Evolutionary conservation across 1,284 basidiomycete species (phyloP), one percentile per base, ranked within the genome.

Genomic region (Heliocybe sulcata): DNA sequence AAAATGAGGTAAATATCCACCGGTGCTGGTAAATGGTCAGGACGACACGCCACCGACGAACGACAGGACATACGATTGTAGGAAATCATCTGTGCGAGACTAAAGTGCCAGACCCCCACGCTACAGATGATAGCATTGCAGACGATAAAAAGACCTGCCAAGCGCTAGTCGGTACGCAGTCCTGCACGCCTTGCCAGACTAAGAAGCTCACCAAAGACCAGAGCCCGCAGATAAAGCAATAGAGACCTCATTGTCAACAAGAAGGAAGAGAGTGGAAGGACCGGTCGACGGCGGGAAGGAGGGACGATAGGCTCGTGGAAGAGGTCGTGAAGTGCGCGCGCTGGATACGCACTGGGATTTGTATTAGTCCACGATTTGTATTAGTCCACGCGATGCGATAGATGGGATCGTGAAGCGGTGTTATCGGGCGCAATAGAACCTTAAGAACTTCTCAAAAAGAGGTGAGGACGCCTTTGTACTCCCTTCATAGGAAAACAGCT

Each of bases 41-140:
- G 10, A 29, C 47, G 20, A 49, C 8, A 56, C 27, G 59, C 59
- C 33, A 54, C n/a, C 42, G 29, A 26, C 53, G 35, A 53, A 27
- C 22, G 31, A 38, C 35, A n/a, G 20, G 14, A 38, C 22, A 12
- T 50, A 31, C 20, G 26, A 51, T 51, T 58, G 61, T 64, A 55
- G 42, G 61, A 61, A 54, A 65, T 58, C 26, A 65, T 58, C 54
- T 72, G 66, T 25, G 74, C 67, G 61, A 86, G 70, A 61, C 77
- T 77, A 33, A 81, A 64, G 68, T 88, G 87, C 86, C 86, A 89
- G 29, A 82, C 82, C 55, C 83, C 81, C 29, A 83, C 74, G 61
- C 81, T 84, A 60, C 81, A 79, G 58, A 82, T 75, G 61, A 87
- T 73, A 51, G 85, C 81, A 72, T 79, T 85, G 68, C 78, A 86